Percentiles rank a stretch among this genome's conserved stretches.
Evolutionary conservation across 1,284 basidiomycete genomes (phyloP).

Genomic region (Spongiforma sp.): DNA sequence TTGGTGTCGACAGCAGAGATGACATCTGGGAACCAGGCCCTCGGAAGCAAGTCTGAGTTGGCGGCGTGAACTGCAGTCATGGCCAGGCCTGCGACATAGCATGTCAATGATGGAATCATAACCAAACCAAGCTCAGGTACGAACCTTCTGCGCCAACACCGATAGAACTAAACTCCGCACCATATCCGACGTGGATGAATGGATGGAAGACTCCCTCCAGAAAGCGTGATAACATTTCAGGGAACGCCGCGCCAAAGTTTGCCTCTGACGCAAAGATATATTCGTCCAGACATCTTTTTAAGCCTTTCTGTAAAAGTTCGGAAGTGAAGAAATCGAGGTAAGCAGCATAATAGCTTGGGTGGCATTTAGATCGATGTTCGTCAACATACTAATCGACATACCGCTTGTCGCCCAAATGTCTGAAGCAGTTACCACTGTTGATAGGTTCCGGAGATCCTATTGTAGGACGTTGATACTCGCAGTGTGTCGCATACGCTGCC

Average conservation of each 20-base stretch:
- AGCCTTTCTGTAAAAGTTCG: slow-evolving; percentile 30
- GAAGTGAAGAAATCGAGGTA: slow-evolving; percentile 40
- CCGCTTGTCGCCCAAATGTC: slow-evolving; percentile 34
- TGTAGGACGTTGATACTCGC: slow-evolving; percentile 40
- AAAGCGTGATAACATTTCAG: slow-evolving; percentile 40
- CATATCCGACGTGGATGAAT: slow-evolving; percentile 43
- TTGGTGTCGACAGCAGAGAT: slow-evolving; percentile 17
- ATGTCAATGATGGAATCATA: neutral
- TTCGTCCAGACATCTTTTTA: slow-evolving; percentile 31
- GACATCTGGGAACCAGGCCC: slow-evolving; percentile 26
- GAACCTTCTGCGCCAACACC: slow-evolving; percentile 42
- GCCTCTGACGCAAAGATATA: slow-evolving; percentile 34
- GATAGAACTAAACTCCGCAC: slow-evolving; percentile 39
- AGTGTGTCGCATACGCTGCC: slow-evolving; percentile 44
- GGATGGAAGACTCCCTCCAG: slow-evolving; percentile 41
- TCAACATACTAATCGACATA: slow-evolving; percentile 8
- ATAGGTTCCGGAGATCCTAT: slow-evolving; percentile 40
- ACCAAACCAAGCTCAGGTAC: neutral
- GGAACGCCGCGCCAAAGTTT: slow-evolving; percentile 30
- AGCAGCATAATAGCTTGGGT: slow-evolving; percentile 39
- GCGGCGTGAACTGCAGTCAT: slow-evolving; percentile 46
- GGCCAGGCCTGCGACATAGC: slow-evolving; percentile 46
- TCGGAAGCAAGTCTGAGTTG: slow-evolving; percentile 19
- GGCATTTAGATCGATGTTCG: neutral
- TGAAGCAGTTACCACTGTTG: slow-evolving; percentile 33